These are phyloP conservation scores for Xanthoconium stramineum DNA, from an alignment of 768 basidiomycete species.

Conservation along the genomic window DNA sequence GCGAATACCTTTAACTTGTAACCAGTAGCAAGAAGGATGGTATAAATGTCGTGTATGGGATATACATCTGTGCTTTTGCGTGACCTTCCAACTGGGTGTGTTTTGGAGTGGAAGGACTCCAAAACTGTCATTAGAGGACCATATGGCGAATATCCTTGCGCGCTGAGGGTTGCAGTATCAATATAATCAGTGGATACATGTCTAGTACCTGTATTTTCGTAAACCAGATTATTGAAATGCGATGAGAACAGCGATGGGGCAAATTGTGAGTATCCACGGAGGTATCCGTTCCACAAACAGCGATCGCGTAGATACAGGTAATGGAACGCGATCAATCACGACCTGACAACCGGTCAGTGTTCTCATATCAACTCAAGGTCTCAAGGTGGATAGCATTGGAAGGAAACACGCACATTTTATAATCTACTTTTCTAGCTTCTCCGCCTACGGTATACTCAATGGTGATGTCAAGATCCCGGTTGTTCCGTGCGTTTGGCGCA, in stretches of 20 bases:
- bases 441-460: conserved; percentile 61
- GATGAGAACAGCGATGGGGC: background rate
- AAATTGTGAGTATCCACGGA: conserved; percentile 2
- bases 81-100: background rate
- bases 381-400: conserved; percentile 13
- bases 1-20: conserved; percentile 16
- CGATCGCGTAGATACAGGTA: conserved; percentile 4
- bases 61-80: background rate
- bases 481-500: conserved; percentile 88
- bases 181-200: conserved; percentile 7
- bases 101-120: background rate
- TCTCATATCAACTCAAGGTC: conserved; percentile 17
- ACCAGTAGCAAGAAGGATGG: background rate
- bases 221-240: too few relatives aligned
- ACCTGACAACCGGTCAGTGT: conserved; percentile 74
- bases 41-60: background rate
- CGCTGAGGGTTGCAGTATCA: background rate
- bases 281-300: conserved; percentile 11
- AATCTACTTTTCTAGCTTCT: conserved; percentile 45
- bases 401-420: conserved; percentile 78
- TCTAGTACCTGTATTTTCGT: conserved; percentile 28
- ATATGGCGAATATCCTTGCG: background rate
- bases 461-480: conserved; percentile 90
- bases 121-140: background rate
- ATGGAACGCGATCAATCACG: conserved; percentile 41